A percentile compares a stretch with the other conserved stretches of the same genome.
Evolutionary conservation across 2,329 filamentous ascomycete species (phyloP).

Genomic region (Fusarium sp.): DNA sequence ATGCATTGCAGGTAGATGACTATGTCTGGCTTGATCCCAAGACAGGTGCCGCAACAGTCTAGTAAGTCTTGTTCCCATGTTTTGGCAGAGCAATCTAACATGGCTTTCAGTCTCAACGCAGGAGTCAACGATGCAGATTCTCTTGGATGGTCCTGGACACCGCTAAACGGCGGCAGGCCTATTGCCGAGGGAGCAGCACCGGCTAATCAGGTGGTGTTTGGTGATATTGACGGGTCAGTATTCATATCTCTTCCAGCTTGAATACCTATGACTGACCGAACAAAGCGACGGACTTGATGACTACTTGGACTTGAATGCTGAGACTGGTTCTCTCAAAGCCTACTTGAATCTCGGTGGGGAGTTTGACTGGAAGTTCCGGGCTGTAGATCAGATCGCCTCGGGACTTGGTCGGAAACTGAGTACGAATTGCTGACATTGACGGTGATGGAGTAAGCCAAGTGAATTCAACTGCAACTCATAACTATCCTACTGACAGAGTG

Average conservation of each 20-base stretch:
- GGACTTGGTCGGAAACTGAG: not conserved
- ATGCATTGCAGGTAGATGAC: not conserved
- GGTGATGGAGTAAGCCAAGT: slow-evolving; percentile 1
- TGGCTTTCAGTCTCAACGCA: slow-evolving; percentile 1
- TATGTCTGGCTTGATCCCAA: slow-evolving; percentile 22
- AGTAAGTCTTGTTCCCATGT: not conserved
- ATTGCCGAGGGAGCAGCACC: slow-evolving; percentile 13
- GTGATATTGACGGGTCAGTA: slow-evolving; percentile 12
- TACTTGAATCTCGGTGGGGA: not conserved
- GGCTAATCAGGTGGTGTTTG: slow-evolving; percentile 3
- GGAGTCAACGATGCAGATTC: slow-evolving; percentile 4
- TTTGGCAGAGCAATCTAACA: not conserved
- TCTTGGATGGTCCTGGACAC: slow-evolving; percentile 16
- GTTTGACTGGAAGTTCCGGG: not conserved
- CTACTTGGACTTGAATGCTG: not conserved
- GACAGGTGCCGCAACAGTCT: slow-evolving; percentile 2
- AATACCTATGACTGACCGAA: not conserved
- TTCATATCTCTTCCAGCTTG: too few relatives aligned
- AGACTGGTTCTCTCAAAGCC: not conserved
- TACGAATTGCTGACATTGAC: slow-evolving; percentile 15
- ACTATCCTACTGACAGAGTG: too few relatives aligned
- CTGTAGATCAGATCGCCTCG: slow-evolving; percentile 1
- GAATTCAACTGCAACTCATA: too few relatives aligned
- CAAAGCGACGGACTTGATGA: slow-evolving; percentile 2
- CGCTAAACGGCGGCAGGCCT: slow-evolving; percentile 14